Percentiles rank a stretch among this genome's conserved stretches.
Conservation (phyloP, 2,329 filamentous ascomycete genomes). For the Fusarium abutilonis region DNA sequence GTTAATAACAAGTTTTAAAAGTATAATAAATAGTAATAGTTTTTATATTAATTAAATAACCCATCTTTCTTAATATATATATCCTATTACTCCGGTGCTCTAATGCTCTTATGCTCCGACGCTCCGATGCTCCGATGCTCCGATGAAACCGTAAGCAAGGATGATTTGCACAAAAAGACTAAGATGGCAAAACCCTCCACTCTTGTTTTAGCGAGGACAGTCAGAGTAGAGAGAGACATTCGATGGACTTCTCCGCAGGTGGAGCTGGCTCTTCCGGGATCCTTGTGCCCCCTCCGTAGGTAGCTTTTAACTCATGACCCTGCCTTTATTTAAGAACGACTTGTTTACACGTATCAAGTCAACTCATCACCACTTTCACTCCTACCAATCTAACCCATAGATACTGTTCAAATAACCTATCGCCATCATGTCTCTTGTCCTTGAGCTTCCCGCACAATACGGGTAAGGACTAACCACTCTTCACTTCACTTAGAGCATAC, state of each 20-base stretch:
- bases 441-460: constrained; percentile 61
- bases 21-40: too few relatives aligned
- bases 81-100: too few relatives aligned
- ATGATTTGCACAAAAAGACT: too few relatives aligned
- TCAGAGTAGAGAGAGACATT: neutral
- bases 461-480: constrained; percentile 53
- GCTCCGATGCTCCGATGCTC: too few relatives aligned
- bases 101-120: too few relatives aligned
- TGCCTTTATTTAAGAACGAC: constrained; percentile 29
- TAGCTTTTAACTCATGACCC: neutral
- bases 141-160: too few relatives aligned
- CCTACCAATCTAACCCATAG: neutral
- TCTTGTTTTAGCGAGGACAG: neutral
- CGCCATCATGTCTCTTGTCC: constrained; percentile 54
- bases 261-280: constrained; percentile 24
- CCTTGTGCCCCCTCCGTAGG: constrained; percentile 26
- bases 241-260: constrained; percentile 16
- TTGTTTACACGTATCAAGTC: constrained; percentile 8
- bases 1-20: too few relatives aligned
- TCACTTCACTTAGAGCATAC: neutral
- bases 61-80: too few relatives aligned
- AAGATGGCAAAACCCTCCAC: neutral
- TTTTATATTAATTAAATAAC: too few relatives aligned
- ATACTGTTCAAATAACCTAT: neutral
- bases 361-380: neutral